Percentiles rank a stretch among this genome's conserved stretches.
Conservation (phyloP, 208 protist species). For the Wallacemonas collosoma region DNA sequence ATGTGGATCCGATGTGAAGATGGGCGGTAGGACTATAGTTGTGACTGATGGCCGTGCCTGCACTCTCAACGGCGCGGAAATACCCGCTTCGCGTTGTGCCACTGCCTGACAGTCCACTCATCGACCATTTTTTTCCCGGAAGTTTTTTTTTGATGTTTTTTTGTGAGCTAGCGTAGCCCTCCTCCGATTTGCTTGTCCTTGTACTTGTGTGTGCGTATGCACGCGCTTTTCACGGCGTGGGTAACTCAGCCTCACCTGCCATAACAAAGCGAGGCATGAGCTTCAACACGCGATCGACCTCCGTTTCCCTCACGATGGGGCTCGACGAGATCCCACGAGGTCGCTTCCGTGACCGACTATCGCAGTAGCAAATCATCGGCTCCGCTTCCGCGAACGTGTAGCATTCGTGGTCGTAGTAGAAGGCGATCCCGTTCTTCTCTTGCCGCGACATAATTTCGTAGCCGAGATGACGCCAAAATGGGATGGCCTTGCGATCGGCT, state of each 20-base stretch:
- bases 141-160: conserved; percentile 13
- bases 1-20: no score
- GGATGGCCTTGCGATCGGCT: conserved; percentile 83
- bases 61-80: no score
- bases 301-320: neutral
- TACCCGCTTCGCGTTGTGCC: no score
- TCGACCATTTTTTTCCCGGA: neutral
- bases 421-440: conserved; percentile 78
- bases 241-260: conserved; percentile 32
- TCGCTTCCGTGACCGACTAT: conserved; percentile 4
- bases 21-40: no score
- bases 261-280: conserved; percentile 56
- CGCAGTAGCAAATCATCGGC: conserved; percentile 86
- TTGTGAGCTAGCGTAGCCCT: neutral
- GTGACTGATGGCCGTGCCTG: no score
- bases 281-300: conserved; percentile 30
- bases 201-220: neutral
- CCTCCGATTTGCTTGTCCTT: neutral
- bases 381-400: conserved; percentile 83
- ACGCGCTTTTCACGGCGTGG: conserved; percentile 12
- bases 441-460: conserved; percentile 73
- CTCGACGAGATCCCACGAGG: neutral
- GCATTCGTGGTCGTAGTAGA: conserved; percentile 89
- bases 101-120: no score
- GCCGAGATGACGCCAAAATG: conserved; percentile 80